Evolutionary conservation across 352 stramenopile species (phyloP), one percentile per base, ranked within the genome.

Genomic region (Phytophthora pisi): DNA sequence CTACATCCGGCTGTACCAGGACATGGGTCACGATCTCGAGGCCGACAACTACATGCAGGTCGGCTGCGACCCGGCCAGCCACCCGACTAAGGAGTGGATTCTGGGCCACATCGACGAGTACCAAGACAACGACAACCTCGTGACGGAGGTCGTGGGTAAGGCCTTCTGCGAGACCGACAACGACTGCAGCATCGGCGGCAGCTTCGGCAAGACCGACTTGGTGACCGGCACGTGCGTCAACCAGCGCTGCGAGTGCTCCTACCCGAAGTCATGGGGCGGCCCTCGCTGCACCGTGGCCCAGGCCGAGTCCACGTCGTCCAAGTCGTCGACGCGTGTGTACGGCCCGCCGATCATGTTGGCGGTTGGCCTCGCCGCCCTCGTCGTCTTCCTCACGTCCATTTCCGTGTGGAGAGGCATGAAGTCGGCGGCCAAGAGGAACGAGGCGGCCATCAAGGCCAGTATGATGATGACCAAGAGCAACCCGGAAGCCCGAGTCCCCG

Each of bases 1-100:
- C 78, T 91, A 87, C 53, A 82, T 97, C 28, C 84, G 91, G 9
- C 65, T 97, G 11, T 97, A 97, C 64, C 91, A 97, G 68, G 75
- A 84, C 60, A 24, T 51, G 79, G 87, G 57, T 1, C 46, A 64
- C 3, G 64, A 75, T 11, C 50, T 68, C 2, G 58, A 88, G 2
- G 64, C 68, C 8, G 63, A 68, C 40, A 72, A 54, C 50, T 67
- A 65, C 55, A 80, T 85, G 75, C 56, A 69, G n/a, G 52, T 82
- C 5, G 75, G 77, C 2, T 85, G 77, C 34, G 73, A 83, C 26
- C 77, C 77, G 0, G 30, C 45, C 2, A 78, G 64, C 18, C 75
- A 85, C 43, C 77, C 77, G 28, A 84, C 77, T 9, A 74, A 68
- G 15, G 13, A 78, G 18, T 85, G 75, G 75, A 85, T 85, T 51